Evolutionary conservation across 306 rosid species (phyloP).

Genomic region (Herpetospermum pedunculosum): DNA sequence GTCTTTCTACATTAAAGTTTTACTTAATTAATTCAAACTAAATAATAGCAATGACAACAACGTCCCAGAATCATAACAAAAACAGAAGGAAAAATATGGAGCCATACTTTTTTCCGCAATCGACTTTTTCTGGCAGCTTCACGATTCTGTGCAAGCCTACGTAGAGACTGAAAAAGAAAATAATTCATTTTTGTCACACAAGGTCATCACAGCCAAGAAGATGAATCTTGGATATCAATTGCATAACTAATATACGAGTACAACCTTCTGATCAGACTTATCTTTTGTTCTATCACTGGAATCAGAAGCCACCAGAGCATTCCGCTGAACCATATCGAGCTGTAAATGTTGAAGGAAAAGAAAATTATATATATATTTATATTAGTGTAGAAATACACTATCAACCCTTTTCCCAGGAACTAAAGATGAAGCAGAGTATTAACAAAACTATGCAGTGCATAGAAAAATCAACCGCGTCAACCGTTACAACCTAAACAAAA

Average conservation of each 20-base stretch:
- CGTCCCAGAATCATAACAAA: background rate
- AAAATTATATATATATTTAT: conserved; percentile 20
- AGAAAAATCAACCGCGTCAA: background rate
- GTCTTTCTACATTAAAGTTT: background rate
- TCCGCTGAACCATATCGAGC: conserved; percentile 56
- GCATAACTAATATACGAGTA: background rate
- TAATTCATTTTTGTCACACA: background rate
- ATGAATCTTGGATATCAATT: background rate
- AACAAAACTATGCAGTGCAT: background rate
- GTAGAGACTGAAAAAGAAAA: conserved; percentile 40
- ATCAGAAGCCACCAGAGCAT: conserved; percentile 50
- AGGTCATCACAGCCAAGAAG: conserved; percentile 8
- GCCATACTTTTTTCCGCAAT: conserved; percentile 52
- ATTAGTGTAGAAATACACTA: background rate
- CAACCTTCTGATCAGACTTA: conserved; percentile 90
- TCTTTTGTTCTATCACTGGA: conserved; percentile 93
- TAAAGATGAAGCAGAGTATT: background rate
- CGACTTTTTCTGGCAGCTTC: conserved; percentile 84
- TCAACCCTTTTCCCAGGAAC: conserved; percentile 4
- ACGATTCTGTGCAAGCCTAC: conserved; percentile 76
- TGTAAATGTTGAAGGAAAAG: conserved; percentile 25
- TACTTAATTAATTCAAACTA: background rate
- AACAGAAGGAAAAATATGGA: background rate
- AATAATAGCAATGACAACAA: background rate
- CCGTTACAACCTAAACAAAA: background rate